Percentiles rank a stretch among this genome's conserved stretches.
Evolutionary conservation across 495 filamentous ascomycete genomes (phyloP).

Genomic region (Hyaloscypha variabilis): DNA sequence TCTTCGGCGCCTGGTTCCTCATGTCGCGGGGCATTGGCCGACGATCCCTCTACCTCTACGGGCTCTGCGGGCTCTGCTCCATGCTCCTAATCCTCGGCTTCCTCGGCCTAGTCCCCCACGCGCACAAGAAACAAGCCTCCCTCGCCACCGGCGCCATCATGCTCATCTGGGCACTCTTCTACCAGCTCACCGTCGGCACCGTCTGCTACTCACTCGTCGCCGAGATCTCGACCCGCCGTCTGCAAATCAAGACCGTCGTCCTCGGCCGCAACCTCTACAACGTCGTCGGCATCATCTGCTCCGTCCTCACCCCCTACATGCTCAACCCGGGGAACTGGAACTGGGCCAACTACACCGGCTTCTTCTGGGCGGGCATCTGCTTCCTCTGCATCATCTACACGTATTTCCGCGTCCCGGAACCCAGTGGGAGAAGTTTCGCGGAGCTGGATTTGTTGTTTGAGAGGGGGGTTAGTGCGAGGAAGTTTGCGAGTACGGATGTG

Average conservation of each 20-base stretch:
- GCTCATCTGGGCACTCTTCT: constrained; percentile 72
- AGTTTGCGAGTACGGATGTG: constrained; percentile 66
- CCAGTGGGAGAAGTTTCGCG: constrained; percentile 68
- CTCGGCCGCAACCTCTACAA: constrained; percentile 74
- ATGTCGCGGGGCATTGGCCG: constrained; percentile 73
- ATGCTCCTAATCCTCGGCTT: constrained; percentile 78
- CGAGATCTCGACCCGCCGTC: constrained; percentile 70
- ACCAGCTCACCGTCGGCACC: constrained; percentile 76
- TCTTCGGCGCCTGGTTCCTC: constrained; percentile 73
- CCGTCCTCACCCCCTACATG: constrained; percentile 76
- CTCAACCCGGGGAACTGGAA: constrained; percentile 74
- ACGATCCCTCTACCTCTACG: constrained; percentile 69
- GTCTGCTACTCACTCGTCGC: constrained; percentile 79
- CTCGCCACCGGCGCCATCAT: constrained; percentile 73
- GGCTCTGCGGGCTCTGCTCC: constrained; percentile 62
- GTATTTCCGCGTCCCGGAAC: constrained; percentile 78
- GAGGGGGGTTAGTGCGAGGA: constrained; percentile 62
- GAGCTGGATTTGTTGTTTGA: constrained; percentile 78
- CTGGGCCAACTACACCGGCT: constrained; percentile 78
- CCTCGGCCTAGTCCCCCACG: constrained; percentile 62
- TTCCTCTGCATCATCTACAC: constrained; percentile 74
- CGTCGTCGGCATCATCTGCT: constrained; percentile 67
- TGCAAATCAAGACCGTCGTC: constrained; percentile 79
- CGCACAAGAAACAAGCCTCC: constrained; percentile 53
- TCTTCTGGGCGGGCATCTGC: constrained; percentile 79